Base-by-base conservation (phyloP, 306 rosid species). In the Lathyrus aphaca region DNA sequence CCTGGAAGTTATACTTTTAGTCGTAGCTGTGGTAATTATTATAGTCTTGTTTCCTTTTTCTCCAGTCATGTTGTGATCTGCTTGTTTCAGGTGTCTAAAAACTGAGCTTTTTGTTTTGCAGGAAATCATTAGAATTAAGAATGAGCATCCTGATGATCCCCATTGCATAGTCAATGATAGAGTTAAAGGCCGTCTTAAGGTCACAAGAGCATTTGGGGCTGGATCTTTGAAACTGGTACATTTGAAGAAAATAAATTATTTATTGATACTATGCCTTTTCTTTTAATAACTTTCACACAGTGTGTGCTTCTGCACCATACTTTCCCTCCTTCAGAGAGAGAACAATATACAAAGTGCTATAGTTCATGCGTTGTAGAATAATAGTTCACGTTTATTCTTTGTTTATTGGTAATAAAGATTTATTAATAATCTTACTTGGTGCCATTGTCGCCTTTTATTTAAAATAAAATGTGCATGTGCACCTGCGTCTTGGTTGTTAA, bases 121-220 rank as follows among this genome's bases (percentile, higher is more conserved):
- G 99, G 99, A 94, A 86, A 69, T 94, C 69, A 80, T 82, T 38
- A 88, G 99, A 81, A 91, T 94, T 66, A 88, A 94, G 82, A 86
- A 79, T 46, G 99, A 88, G 78, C 99, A 90, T 78, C 99, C 96
- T 29, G 99, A 94, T 80, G 99, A 94, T 80, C 77, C 78, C 75
- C 85, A 84, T 0, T 94, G 97, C 53, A 88, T 94, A 74, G 91
- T 88, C 80, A 94, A 94, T 58, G 92, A 77, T 79, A 85, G 99
- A 86, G 99, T 94, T 74, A 91, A 91, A 80, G 95, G 98, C 4
- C 98, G 98, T 67, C 96, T 94, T 45, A 91, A 91, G 82, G 99
- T 94, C 76, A 94, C 99, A 60, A 82, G 99, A 83, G 97, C 99
- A 4, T 94, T 94, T 77, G 97, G 97, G 45, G 99, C 99, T 10